Base-by-base conservation (phyloP, 805 yeast species). In the Kazachstania kunashirensis region DNA sequence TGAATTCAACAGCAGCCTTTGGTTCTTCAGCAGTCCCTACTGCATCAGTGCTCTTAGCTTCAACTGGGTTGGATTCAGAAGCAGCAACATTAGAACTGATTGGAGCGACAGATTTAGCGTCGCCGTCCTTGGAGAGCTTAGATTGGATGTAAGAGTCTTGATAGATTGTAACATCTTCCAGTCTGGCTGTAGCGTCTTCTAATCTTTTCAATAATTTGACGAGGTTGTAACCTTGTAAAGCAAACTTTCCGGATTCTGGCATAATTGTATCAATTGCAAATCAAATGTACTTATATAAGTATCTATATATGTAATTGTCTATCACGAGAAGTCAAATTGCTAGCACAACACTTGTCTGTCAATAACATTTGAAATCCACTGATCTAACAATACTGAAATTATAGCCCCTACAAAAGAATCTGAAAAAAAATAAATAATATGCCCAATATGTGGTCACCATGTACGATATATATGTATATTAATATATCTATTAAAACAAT, bases 141-240 rank as follows among this genome's bases (percentile, higher is more conserved):
- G 59, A 34, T 39, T 62, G 64, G 36, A 65, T 52, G 33, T 72
- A 67, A 26, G 73, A 75, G 48, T 79, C 84, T 54, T 84, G 94
- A 57, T 71, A 78, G 36, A 81, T 70, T 21, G 94, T 84, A 31
- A 86, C 77, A 57, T 86, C 96, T 53, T 86, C 96, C 48, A 86
- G 73, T 33, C 96, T 76, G 5, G 95, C 79, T 8, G 96, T 84
- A 24, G 96, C 96, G 12, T 94, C 89, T 59, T 86, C 96, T 49
- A 86, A 73, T 47, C 94, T 71, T 59, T 79, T 79, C 61, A 79
- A 64, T 38, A 86, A 70, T 31, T 95, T 86, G 29, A 83, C 83
- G 44, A 86, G 68, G 55, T 84, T 86, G 67, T 79, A 84, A n/a
- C 94, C 94, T 52, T 80, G 92, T 39, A 79, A 41, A 31, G 47